Evolutionary conservation across 495 filamentous ascomycete genomes (phyloP), one percentile per base, ranked within the genome.

Genomic region (Penicillium subrubescens): DNA sequence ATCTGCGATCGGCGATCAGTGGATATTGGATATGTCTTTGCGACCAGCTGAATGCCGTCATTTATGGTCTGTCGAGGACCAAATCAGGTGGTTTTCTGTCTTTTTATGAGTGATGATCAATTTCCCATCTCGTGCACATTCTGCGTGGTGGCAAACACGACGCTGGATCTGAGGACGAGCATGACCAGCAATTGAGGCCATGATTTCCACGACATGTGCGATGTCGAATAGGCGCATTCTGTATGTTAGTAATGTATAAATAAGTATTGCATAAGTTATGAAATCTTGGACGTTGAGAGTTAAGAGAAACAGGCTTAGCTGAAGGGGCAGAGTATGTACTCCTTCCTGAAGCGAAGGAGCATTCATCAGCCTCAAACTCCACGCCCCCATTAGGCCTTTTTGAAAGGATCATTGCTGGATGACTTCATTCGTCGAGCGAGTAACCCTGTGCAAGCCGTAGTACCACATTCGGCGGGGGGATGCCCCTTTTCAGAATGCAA

Each of bases 401-500:
- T 15, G 48, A 52, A 52, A 25, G 25, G 31, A 31, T 31, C 25
- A 12, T 7, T 29, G 53, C 7, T 37, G 14, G 11, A 54, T 17
- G 31, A 54, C 51, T 54, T 34, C 7, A 54, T 56, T 37, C 53
- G 33, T 56, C 53, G 31, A 21, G 33, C 7, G 53, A 8, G 31
- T 33, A 56, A 37, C 17, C 19, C 53, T 37, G 51, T 29, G 51
- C 31, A 56, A 56, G 53, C 53, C 53, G 11, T 6, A 23, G 31
- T 56, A 51, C 43, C 29, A 51, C 29, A 35, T 51, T 29, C 43
- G 21, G 46, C 43, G 59, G 48, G 25, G 3, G 12, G 19, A 29
- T 39, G 48, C n/a, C 59, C 59, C 59, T 61, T 61, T 61, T 61
- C 19, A 54, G 59, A n/a, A 39, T 14, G 33, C 53, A 37, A 35